These are phyloP conservation scores for Batkoa obscura DNA, from an alignment of 371 early-diverging fungal species.

Conservation along the genomic window DNA sequence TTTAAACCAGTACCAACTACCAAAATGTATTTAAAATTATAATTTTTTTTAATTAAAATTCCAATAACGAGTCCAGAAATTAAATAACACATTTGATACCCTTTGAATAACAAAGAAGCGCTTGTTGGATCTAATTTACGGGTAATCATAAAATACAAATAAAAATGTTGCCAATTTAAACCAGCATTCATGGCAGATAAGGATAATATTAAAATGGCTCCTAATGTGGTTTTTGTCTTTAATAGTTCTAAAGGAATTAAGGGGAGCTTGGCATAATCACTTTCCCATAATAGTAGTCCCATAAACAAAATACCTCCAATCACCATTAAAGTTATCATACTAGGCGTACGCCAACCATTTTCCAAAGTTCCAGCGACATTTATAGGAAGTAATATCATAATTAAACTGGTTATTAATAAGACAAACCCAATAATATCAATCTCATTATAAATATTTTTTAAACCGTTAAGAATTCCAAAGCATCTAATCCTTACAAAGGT, in stretches of 20 bases:
- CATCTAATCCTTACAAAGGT: not conserved
- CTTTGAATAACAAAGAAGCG: not conserved
- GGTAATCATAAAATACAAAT: not conserved
- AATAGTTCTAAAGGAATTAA: not conserved
- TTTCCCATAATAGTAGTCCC: not conserved
- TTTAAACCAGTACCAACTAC: constrained; percentile 14
- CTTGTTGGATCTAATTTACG: not conserved
- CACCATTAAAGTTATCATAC: not conserved
- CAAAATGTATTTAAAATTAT: not conserved
- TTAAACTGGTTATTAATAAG: not conserved
- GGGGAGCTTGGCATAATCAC: not conserved
- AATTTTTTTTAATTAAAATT: not conserved
- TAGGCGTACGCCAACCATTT: not conserved
- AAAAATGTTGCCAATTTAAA: not conserved
- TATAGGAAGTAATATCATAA: not conserved
- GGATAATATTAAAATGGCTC: not conserved
- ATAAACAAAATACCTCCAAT: not conserved
- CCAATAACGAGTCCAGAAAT: not conserved
- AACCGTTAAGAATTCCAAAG: not conserved
- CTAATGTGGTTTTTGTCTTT: not conserved
- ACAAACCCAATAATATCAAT: not conserved
- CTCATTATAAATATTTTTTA: not conserved
- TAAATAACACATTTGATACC: not conserved
- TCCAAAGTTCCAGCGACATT: not conserved
- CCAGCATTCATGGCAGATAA: not conserved